Conservation (phyloP, 169 alveolate genomes). For the Toxoplasma gondii region DNA sequence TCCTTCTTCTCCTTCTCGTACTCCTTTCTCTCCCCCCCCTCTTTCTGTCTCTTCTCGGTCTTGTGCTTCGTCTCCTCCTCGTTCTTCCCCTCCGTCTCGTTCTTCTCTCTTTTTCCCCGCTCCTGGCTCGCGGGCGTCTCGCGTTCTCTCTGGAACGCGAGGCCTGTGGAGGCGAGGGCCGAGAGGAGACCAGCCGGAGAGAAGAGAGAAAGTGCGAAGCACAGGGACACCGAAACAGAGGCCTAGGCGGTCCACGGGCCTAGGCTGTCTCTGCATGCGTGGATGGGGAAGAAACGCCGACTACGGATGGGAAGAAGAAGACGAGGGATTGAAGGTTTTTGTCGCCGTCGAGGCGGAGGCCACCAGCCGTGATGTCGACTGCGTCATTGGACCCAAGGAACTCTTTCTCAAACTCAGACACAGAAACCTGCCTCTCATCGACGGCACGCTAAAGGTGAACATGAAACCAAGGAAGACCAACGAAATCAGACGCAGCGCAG, state of each 20-base stretch:
- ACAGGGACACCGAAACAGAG: neutral
- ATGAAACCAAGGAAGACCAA: neutral
- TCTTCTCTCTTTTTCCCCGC: neutral
- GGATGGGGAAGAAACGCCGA: constrained; percentile 15
- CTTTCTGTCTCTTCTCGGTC: neutral
- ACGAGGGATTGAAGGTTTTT: neutral
- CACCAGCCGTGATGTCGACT: constrained; percentile 22
- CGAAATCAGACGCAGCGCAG: neutral
- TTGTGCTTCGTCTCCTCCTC: neutral
- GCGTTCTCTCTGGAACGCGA: neutral
- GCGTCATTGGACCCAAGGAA: neutral
- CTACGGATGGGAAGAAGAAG: constrained; percentile 29
- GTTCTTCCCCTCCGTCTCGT: neutral
- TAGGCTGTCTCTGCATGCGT: neutral
- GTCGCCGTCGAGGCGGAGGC: constrained; percentile 30
- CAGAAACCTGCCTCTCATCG: neutral
- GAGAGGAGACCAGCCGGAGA: too few relatives aligned
- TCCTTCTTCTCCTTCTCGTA: neutral
- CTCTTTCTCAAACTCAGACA: neutral
- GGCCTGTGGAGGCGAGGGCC: too few relatives aligned
- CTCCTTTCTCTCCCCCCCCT: neutral
- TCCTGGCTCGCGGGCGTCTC: neutral
- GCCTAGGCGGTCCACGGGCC: neutral
- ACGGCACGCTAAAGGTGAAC: constrained; percentile 1
- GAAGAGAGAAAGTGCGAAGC: too few relatives aligned